Evolutionary conservation across 371 early-diverging fungal species (phyloP).

Genomic region (Mortierella sp.): DNA sequence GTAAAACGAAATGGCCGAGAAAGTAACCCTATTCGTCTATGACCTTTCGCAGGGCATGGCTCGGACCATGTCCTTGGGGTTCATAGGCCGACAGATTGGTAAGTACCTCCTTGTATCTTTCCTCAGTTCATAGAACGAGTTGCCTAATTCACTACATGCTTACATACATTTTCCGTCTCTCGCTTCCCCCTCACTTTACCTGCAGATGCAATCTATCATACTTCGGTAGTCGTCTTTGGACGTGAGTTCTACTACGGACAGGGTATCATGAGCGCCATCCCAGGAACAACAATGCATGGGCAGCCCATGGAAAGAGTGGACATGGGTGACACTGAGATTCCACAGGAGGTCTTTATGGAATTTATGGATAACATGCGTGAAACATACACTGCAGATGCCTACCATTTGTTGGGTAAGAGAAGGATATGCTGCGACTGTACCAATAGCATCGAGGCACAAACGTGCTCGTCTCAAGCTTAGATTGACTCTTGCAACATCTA

Average conservation of each 20-base stretch:
- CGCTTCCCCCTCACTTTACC: neutral
- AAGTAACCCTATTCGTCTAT: slow-evolving; percentile 80
- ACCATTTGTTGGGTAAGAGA: slow-evolving; percentile 82
- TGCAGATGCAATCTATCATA: slow-evolving; percentile 74
- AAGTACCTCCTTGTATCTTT: slow-evolving; percentile 11
- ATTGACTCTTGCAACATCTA: neutral
- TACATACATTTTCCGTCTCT: neutral
- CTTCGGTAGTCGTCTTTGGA: slow-evolving; percentile 90
- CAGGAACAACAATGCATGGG: slow-evolving; percentile 82
- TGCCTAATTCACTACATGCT: no score
- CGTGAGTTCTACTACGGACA: slow-evolving; percentile 90
- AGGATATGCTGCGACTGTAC: neutral
- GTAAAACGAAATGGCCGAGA: slow-evolving; percentile 23
- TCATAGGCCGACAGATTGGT: slow-evolving; percentile 81
- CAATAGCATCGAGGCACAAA: neutral
- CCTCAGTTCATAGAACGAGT: no score
- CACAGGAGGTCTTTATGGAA: slow-evolving; percentile 83
- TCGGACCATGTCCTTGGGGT: slow-evolving; percentile 68
- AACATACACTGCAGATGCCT: slow-evolving; percentile 82
- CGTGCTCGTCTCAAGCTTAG: neutral
- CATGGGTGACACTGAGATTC: slow-evolving; percentile 87
- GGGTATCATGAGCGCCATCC: slow-evolving; percentile 72
- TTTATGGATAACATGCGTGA: slow-evolving; percentile 78
- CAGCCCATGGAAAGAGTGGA: slow-evolving; percentile 76
- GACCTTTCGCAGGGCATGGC: slow-evolving; percentile 86